Base-by-base conservation (phyloP, 345 rosid species). In the Durio zibethinus region DNA sequence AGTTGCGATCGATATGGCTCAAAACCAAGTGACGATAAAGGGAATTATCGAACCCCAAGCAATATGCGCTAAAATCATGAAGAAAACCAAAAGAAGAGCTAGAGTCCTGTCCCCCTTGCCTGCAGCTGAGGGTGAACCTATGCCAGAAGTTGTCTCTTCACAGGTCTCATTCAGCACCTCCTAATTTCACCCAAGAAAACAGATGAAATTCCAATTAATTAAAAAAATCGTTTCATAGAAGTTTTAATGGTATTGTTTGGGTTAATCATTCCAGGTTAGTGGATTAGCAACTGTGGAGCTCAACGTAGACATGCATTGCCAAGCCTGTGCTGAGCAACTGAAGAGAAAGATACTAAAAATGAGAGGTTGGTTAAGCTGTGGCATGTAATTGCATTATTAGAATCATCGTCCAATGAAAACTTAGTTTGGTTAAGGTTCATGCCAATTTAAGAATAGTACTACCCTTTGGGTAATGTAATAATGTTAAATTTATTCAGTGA, bases 311-410 rank as follows among this genome's bases (percentile, higher is more conserved):
- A 96, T 96, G 99, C 98, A 96, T 67, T 96, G 98, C 54, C 89
- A 90, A 76, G 97, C 95, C 77, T 96, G 99, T 81, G 98, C 99
- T 16, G 97, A 88, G 64, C 98, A 92, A 79, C 95, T 96, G 23
- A 91, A 83, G 85, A 90, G 75, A 80, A 94, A 89, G 83, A 93
- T 96, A 77, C 89, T 92, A 75, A 89, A 96, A 90, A 94, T 96
- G 98, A 90, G 90, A 90, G 99, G 99, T 93, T 50, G 18, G 18
- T 12, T 16, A 0, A 12, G 6, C 2, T 14, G n/a, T 73, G 50
- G 47, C 27, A 31, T 52, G 14, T 10, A 73, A 36, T 7, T 35
- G 65, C 6, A 11, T 11, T 10, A 21, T 10, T 10, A 4, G 15
- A 20, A 64, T 64, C 23, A 38, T 36, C 42, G 4, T 35, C 68